Evolutionary conservation across 2,329 filamentous ascomycete species (phyloP).

Genomic region (Zasmidium cellare): DNA sequence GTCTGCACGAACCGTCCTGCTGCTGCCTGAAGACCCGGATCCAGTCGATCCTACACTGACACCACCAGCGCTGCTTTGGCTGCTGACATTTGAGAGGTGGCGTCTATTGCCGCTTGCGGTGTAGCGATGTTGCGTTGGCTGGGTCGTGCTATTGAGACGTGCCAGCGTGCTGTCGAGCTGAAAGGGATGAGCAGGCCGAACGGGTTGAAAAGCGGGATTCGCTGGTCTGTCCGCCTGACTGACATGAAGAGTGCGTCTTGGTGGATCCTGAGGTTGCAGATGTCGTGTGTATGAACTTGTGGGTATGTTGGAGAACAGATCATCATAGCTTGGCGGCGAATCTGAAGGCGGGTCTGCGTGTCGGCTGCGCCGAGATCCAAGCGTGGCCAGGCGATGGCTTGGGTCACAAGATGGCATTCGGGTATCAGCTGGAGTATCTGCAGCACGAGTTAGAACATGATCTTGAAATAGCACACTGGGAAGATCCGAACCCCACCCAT

Average conservation of each 20-base stretch:
- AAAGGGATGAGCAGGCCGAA: constrained; percentile 22
- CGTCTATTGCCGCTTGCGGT: not conserved
- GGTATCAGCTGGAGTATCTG: constrained; percentile 20
- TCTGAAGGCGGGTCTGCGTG: constrained; percentile 7
- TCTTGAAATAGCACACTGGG: not conserved
- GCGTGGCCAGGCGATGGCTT: constrained; percentile 16
- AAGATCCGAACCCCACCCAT: constrained; percentile 25
- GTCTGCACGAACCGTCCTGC: constrained; percentile 12
- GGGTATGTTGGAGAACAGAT: not conserved
- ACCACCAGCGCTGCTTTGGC: constrained; percentile 11
- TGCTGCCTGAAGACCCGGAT: constrained; percentile 17
- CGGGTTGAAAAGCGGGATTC: constrained; percentile 1
- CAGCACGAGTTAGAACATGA: constrained; percentile 11
- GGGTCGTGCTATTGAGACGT: constrained; percentile 10
- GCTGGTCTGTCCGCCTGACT: not conserved
- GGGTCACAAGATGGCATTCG: not conserved
- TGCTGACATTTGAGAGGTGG: constrained; percentile 3
- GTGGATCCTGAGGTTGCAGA: constrained; percentile 1
- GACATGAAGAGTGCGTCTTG: constrained; percentile 1
- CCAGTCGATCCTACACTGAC: constrained; percentile 1
- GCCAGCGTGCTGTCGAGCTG: constrained; percentile 23
- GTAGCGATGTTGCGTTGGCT: not conserved
- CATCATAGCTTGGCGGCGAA: constrained; percentile 4
- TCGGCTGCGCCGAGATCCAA: constrained; percentile 14
- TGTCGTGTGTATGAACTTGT: constrained; percentile 1